These are phyloP conservation scores for Aspergillus incahuasiensis DNA, from an alignment of 495 filamentous ascomycete genomes.

Conservation along the genomic window DNA sequence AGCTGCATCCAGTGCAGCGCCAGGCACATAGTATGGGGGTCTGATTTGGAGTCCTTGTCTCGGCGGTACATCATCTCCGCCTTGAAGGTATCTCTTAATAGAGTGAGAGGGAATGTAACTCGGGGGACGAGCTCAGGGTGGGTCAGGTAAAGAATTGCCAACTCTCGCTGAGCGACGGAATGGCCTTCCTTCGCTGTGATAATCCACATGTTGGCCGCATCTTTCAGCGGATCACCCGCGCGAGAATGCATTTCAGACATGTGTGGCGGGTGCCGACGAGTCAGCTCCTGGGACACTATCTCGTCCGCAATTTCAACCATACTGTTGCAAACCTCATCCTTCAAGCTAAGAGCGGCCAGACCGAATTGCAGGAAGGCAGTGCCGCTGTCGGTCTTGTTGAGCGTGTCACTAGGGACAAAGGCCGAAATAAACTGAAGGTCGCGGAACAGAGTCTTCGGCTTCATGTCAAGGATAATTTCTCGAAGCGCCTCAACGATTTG, in stretches of 20 bases:
- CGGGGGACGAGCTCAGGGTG: conserved; percentile 84
- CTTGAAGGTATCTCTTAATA: conserved; percentile 87
- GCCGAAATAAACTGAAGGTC: conserved; percentile 94
- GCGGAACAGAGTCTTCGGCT: conserved; percentile 88
- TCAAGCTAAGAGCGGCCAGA: conserved; percentile 79
- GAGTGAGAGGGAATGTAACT: conserved; percentile 77
- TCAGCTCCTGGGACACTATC: conserved; percentile 42
- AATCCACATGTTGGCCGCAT: conserved; percentile 88
- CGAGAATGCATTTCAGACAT: conserved; percentile 30
- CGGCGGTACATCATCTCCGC: conserved; percentile 71
- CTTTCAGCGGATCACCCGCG: conserved; percentile 57
- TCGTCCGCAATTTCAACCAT: conserved; percentile 73
- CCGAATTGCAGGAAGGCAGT: conserved; percentile 95
- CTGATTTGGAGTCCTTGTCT: conserved; percentile 53
- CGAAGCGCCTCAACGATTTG: conserved; percentile 74
- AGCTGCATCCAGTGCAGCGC: conserved; percentile 99
- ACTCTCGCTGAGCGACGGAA: conserved; percentile 86
- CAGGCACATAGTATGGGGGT: conserved; percentile 90
- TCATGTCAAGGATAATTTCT: conserved; percentile 69
- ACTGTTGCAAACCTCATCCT: conserved; percentile 81
- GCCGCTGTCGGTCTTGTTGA: conserved; percentile 81
- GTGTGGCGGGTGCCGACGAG: conserved; percentile 40
- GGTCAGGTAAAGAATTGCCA: conserved; percentile 91
- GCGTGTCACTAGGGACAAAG: conserved; percentile 73
- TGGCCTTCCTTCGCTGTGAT: conserved; percentile 94